Conservation (phyloP, 495 filamentous ascomycete genomes). For the Talaromyces thailandensis region DNA sequence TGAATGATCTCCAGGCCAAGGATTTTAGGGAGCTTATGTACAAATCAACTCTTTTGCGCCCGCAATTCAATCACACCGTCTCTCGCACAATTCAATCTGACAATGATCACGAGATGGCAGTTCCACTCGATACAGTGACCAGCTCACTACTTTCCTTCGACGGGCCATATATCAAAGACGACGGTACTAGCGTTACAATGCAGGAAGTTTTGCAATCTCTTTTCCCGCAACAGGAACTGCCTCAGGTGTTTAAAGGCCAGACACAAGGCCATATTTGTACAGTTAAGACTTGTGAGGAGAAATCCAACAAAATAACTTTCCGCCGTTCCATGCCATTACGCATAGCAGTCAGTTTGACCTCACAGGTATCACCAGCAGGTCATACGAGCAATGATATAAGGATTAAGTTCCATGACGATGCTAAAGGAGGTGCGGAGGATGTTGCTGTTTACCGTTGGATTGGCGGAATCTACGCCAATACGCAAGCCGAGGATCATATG, state of each 20-base stretch:
- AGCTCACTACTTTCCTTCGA: not conserved
- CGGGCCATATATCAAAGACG: not conserved
- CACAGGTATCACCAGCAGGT: slow-evolving; percentile 2
- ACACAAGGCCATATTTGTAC: not conserved
- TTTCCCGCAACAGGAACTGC: not conserved
- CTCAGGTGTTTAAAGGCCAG: not conserved
- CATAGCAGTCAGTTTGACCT: slow-evolving; percentile 16
- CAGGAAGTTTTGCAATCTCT: not conserved
- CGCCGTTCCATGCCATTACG: slow-evolving; percentile 18
- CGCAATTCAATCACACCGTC: not conserved
- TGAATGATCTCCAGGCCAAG: not conserved
- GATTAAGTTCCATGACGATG: slow-evolving; percentile 15
- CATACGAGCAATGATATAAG: slow-evolving; percentile 22
- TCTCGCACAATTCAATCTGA: not conserved
- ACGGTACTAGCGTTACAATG: not conserved
- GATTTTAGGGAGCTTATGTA: not conserved
- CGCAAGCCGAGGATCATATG: not conserved
- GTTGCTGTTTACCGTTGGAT: slow-evolving; percentile 31
- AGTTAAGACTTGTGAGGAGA: not conserved
- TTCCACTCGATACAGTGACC: too few relatives aligned
- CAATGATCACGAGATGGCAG: not conserved
- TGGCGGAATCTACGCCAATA: slow-evolving; percentile 26
- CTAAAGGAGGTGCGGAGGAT: slow-evolving; percentile 6
- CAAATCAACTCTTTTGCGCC: not conserved
- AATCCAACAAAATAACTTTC: not conserved